phyloP scores from a whole-genome alignment of 2,329 filamentous ascomycete species.

The Aspergillus niger region DNA sequence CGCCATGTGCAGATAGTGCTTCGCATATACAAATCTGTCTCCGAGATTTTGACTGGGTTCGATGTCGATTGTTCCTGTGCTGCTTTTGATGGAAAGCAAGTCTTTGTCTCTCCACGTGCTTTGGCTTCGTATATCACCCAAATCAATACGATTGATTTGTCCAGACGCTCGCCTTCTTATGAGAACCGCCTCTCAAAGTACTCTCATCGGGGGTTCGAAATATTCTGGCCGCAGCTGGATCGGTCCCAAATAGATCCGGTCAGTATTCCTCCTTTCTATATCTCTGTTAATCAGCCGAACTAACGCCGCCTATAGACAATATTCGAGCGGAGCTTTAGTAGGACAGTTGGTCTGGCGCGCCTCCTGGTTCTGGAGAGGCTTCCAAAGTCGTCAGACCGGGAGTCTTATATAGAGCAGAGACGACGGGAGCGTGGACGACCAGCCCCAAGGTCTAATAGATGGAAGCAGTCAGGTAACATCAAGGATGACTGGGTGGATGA shows the following conservation, averaged over 20 bases:
- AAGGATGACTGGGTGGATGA: slow-evolving; percentile 79
- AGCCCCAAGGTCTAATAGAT: slow-evolving; percentile 42
- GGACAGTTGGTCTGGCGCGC: slow-evolving; percentile 75
- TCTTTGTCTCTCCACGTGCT: slow-evolving; percentile 76
- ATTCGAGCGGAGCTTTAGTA: slow-evolving; percentile 76
- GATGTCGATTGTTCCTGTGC: slow-evolving; percentile 84
- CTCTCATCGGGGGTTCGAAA: slow-evolving; percentile 79
- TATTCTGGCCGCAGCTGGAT: slow-evolving; percentile 75
- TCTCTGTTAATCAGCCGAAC: no score
- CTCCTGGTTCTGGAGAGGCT: slow-evolving; percentile 78
- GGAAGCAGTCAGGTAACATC: slow-evolving; percentile 66
- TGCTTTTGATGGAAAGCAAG: slow-evolving; percentile 77
- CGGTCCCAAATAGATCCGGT: slow-evolving; percentile 72
- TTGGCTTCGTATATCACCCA: slow-evolving; percentile 80
- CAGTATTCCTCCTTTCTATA: slow-evolving; percentile 2
- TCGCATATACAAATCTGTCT: slow-evolving; percentile 79
- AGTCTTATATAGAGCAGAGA: slow-evolving; percentile 69
- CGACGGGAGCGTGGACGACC: slow-evolving; percentile 73
- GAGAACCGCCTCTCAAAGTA: slow-evolving; percentile 87
- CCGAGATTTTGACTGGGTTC: slow-evolving; percentile 84
- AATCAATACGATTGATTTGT: slow-evolving; percentile 76
- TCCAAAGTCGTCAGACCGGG: slow-evolving; percentile 67
- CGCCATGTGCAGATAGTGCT: slow-evolving; percentile 85
- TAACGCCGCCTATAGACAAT: slow-evolving; percentile 57
- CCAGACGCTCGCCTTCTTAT: slow-evolving; percentile 79